phyloP scores from a whole-genome alignment of 208 protist species.

The Leishmania amazonensis region DNA sequence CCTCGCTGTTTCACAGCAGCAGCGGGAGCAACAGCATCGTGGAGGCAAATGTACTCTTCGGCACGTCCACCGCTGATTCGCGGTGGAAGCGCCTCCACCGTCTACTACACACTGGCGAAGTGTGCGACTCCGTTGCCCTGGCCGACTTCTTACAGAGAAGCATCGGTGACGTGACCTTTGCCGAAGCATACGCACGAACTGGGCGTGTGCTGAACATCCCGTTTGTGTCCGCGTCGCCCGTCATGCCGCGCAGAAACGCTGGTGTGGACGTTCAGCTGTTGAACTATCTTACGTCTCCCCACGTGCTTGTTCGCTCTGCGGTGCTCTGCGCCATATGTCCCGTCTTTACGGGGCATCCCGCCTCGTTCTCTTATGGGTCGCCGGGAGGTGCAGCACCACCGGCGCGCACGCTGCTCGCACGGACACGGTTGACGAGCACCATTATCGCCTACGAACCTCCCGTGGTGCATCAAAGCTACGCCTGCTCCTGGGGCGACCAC shows the following conservation, averaged over 20 bases:
- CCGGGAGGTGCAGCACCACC: not conserved
- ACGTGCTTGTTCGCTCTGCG: constrained; percentile 73
- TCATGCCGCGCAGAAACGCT: constrained; percentile 11
- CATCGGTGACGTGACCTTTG: constrained; percentile 82
- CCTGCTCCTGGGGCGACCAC: constrained; percentile 17
- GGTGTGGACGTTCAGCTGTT: constrained; percentile 38
- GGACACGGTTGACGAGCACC: constrained; percentile 28
- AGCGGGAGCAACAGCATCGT: not conserved
- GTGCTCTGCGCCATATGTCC: constrained; percentile 34
- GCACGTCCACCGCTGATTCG: not conserved
- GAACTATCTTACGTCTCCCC: constrained; percentile 80
- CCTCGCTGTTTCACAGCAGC: constrained; percentile 8
- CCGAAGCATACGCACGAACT: constrained; percentile 77
- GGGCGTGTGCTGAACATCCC: constrained; percentile 83
- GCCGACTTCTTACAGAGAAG: constrained; percentile 49
- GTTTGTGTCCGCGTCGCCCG: constrained; percentile 27
- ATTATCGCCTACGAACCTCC: constrained; percentile 46
- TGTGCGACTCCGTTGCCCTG: constrained; percentile 62
- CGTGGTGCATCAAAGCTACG: constrained; percentile 35
- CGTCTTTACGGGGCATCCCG: not conserved
- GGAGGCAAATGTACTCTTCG: constrained; percentile 14
- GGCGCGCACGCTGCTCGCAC: constrained; percentile 31
- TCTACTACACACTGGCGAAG: constrained; percentile 41
- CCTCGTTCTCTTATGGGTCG: not conserved
- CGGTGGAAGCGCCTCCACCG: constrained; percentile 29